These are phyloP conservation scores for Leucocoprinus birnbaumii DNA, from an alignment of 768 basidiomycete species.

Conservation along the genomic window DNA sequence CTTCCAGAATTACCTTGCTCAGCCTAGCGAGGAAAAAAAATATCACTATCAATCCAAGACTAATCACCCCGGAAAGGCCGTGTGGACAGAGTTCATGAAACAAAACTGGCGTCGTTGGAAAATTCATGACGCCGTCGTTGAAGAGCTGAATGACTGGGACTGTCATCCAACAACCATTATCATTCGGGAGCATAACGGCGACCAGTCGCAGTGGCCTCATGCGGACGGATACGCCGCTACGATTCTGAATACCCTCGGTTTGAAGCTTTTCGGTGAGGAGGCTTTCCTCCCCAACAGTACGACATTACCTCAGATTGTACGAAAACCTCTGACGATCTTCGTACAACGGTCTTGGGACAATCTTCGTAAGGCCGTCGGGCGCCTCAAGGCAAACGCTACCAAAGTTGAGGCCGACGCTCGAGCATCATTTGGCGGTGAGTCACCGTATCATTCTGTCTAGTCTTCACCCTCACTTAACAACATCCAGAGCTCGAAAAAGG, in stretches of 20 bases:
- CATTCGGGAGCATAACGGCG: not conserved
- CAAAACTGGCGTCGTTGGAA: conserved; percentile 14
- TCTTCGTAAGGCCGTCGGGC: too few relatives aligned
- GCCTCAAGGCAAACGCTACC: not conserved
- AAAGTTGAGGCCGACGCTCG: not conserved
- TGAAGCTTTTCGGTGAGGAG: conserved; percentile 6
- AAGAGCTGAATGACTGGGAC: conserved; percentile 8
- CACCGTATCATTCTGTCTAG: too few relatives aligned
- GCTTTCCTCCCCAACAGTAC: not conserved
- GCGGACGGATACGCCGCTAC: not conserved
- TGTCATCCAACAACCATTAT: conserved; percentile 15
- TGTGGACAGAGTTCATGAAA: conserved; percentile 14
- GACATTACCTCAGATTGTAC: not conserved
- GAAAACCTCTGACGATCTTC: not conserved
- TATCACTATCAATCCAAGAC: not conserved
- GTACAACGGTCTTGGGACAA: too few relatives aligned
- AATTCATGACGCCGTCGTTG: conserved; percentile 15
- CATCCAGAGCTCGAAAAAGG: too few relatives aligned
- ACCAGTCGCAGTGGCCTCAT: not conserved
- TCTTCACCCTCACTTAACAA: too few relatives aligned
- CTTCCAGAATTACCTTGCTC: conserved; percentile 13
- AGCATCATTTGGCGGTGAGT: too few relatives aligned
- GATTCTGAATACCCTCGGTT: not conserved
- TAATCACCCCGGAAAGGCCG: conserved; percentile 12
- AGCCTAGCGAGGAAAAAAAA: not conserved